These are phyloP conservation scores for Apiotrichum brassicae DNA, from an alignment of 1,284 basidiomycete species.

Conservation along the genomic window DNA sequence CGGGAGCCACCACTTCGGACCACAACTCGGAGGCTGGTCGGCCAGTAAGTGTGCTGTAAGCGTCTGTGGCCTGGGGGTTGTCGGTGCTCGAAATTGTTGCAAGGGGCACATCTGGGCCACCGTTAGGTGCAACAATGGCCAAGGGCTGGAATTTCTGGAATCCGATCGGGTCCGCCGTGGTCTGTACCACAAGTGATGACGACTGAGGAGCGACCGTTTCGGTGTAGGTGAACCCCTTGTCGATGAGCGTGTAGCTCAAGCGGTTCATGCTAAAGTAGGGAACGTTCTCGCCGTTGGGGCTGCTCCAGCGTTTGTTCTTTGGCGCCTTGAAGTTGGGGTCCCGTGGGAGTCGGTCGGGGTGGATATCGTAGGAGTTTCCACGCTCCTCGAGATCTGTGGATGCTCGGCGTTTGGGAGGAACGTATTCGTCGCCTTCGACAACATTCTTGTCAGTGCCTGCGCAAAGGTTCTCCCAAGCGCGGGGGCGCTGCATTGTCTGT, in stretches of 20 bases:
- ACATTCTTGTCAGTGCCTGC: background rate
- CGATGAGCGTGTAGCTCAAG: background rate
- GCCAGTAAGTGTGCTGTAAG: too few species aligned
- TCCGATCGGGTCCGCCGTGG: too few species aligned
- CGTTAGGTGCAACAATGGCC: too few species aligned
- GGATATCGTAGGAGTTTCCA: too few species aligned
- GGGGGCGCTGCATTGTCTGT: background rate
- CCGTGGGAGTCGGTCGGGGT: too few species aligned
- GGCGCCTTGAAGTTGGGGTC: background rate
- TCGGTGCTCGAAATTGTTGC: too few species aligned
- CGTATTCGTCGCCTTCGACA: background rate
- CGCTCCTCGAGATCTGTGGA: background rate
- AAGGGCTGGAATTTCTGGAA: too few species aligned
- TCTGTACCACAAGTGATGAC: too few species aligned
- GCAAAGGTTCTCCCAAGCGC: constrained; percentile 3
- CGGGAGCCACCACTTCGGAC: too few species aligned
- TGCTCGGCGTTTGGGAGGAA: background rate
- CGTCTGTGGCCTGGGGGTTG: too few species aligned
- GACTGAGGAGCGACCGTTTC: background rate
- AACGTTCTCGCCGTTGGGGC: background rate
- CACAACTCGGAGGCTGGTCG: too few species aligned
- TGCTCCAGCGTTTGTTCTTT: background rate
- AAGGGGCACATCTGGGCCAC: too few species aligned
- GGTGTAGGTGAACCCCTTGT: background rate
- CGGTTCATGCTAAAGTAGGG: background rate